Base-by-base conservation (phyloP, 306 rosid genomes). In the Senna siamea region DNA sequence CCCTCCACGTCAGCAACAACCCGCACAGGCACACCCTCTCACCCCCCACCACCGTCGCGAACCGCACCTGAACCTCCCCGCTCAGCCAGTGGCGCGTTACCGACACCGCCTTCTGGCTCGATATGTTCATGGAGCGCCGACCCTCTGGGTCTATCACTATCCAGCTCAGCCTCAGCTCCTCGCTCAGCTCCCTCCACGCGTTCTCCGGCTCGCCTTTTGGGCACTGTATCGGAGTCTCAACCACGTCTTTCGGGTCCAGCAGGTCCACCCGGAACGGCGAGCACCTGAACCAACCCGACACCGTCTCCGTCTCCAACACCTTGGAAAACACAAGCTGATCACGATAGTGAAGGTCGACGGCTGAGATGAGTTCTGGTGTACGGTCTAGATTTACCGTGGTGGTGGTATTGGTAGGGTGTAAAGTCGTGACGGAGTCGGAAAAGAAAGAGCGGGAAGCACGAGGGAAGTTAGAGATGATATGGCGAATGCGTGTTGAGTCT, bases 71-170 rank as follows among this genome's bases (percentile, higher is more conserved):
- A 11, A 88, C 82, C 58, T 91, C 97, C 9, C 97, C 91, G 75
- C 84, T 93, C 58, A 93, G 66, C 97, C 96, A 91, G 87, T 91
- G 98, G 14, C 91, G 85, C 53, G 76, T 70, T 48, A 91, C 92
- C 20, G 84, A 80, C n/a, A 91, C 91, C 52, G 91, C 81, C 69
- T 47, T 62, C 60, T 78, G 72, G 66, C 97, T 86, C 20, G 98
- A 91, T 9, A 93, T 43, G 80, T 93, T 91, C 79, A 85, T 57
- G 30, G 96, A 90, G 8, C 89, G 89, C 74, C 79, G 71, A 4
- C 87, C 84, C 3, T 0, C 54, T 4, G 86, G 85, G 55, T 91
- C 96, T 11, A 93, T 82, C 79, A 91, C 55, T 4, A 93, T 89
- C 98, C 98, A 93, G 70, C 94, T 91, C 83, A 93, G 53, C 20